Evolutionary conservation across 768 basidiomycete species (phyloP).

Genomic region (Lactarius psammicola): DNA sequence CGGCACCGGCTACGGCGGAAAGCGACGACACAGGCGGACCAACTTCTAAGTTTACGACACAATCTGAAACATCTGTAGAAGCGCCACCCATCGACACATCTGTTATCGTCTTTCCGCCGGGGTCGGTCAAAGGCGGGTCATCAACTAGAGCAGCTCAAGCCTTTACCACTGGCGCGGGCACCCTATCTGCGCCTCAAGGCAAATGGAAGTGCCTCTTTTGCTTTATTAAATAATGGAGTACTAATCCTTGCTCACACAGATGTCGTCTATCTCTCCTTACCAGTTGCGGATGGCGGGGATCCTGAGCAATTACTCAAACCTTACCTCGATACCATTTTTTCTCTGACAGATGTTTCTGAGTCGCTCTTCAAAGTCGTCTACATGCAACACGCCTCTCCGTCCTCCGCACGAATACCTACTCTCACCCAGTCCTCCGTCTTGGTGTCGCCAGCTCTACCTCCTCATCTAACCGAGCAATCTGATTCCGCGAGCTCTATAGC

Average conservation of each 20-base stretch:
- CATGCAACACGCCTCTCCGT: slow-evolving; percentile 4
- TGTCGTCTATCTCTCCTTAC: slow-evolving; percentile 28
- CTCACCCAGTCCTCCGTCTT: slow-evolving; percentile 5
- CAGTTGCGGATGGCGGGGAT: slow-evolving; percentile 20
- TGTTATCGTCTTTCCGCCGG: slow-evolving; percentile 74
- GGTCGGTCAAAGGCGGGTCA: slow-evolving; percentile 49
- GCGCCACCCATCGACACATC: slow-evolving; percentile 52
- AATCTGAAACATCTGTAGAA: background rate
- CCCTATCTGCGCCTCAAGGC: slow-evolving; percentile 68
- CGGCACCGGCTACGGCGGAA: slow-evolving; percentile 20
- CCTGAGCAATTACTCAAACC: slow-evolving; percentile 32
- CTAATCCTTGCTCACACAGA: slow-evolving; percentile 13
- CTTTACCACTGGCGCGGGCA: slow-evolving; percentile 68
- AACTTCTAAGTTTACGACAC: background rate
- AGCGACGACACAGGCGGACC: background rate
- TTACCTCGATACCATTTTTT: slow-evolving; percentile 32
- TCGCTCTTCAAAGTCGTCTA: slow-evolving; percentile 25
- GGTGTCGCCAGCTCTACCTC: slow-evolving; percentile 16
- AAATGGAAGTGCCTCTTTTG: slow-evolving; percentile 52
- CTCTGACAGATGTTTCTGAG: slow-evolving; percentile 17
- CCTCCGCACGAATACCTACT: background rate
- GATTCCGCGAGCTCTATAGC: slow-evolving; percentile 26
- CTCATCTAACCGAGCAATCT: slow-evolving; percentile 16
- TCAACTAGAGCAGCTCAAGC: slow-evolving; percentile 51
- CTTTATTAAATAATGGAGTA: background rate